Evolutionary conservation across 208 protist species (phyloP), one percentile per base, ranked within the genome.

Genomic region (Crithidia sp.): DNA sequence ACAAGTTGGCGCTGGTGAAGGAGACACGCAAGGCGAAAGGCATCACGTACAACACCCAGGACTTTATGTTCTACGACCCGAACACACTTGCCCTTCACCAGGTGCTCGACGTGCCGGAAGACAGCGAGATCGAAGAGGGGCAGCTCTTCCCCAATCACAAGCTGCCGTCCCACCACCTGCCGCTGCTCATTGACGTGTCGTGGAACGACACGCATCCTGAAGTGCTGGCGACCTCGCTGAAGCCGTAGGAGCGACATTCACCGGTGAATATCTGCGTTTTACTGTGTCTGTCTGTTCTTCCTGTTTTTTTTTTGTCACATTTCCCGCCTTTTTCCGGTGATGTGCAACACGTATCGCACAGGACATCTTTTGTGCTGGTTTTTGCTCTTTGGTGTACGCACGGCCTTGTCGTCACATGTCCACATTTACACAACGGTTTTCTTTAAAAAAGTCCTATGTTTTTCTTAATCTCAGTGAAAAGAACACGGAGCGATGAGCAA

Each of bases 1-100:
- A 89, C 40, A 65, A 84, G 52, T 72, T 95, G 17, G 81, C 74
- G 0, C 70, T 75, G 4, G 53, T 72, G 37, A 82, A 83, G 53
- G 71, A 83, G 62, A 17, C 37, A 2, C 61, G 84, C 52, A 68
- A 81, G 14, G 69, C 74, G n/a, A 57, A 70, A 10, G 88, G 82
- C 19, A 78, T 93, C 66, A 77, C 84, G 61, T 87, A 81, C 59
- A 79, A 83, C 44, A 87, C 91, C 7, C 85, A 94, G 62, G 91
- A 96, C 65, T 96, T 93, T 71, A 87, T 96, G 14, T 93, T 96
- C 59, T 94, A 94, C 67, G 88, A 96, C 40, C 89, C 88, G 7
- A 64, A 73, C 17, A 79, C 77, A 7, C 77, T 94, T 10, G 86
- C 86, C 10, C 80, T 96, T n/a, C 91, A 94, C 55, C 83, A 92